Evolutionary conservation across 257 asterid species (phyloP).

Genomic region (Catharanthus roseus): DNA sequence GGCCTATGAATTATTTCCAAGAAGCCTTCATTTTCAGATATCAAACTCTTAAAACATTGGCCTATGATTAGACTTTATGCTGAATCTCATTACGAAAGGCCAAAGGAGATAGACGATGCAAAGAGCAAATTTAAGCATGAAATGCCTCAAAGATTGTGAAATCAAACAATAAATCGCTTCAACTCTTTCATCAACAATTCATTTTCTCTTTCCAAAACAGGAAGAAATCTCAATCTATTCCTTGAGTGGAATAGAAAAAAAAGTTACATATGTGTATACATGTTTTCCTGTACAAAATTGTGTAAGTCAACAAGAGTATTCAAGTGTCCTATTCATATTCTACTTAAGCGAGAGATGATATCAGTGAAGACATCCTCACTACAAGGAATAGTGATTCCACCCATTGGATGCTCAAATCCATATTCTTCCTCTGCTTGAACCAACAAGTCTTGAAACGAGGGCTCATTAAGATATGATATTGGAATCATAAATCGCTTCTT

Average conservation of each 20-base stretch:
- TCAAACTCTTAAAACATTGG: no score
- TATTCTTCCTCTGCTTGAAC: conserved; percentile 2
- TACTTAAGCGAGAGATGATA: background rate
- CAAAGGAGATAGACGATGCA: no score
- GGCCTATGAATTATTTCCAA: no score
- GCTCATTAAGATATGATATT: background rate
- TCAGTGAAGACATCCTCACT: background rate
- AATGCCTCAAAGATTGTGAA: no score
- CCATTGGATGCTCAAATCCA: conserved; percentile 7
- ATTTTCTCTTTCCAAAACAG: background rate
- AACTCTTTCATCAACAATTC: no score
- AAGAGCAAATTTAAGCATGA: no score
- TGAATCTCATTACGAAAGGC: no score
- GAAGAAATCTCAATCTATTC: background rate
- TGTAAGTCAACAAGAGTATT: background rate
- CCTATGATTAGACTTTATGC: no score
- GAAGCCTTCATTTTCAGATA: no score
- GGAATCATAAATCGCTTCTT: background rate
- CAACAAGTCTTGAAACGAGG: background rate
- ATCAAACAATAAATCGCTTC: no score
- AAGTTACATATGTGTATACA: background rate
- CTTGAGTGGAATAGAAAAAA: background rate
- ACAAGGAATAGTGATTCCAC: background rate
- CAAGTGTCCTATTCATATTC: background rate
- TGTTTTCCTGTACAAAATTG: background rate